Evolutionary conservation across 345 rosid species (phyloP), one percentile per base, ranked within the genome.

Genomic region (Microcos paniculata): DNA sequence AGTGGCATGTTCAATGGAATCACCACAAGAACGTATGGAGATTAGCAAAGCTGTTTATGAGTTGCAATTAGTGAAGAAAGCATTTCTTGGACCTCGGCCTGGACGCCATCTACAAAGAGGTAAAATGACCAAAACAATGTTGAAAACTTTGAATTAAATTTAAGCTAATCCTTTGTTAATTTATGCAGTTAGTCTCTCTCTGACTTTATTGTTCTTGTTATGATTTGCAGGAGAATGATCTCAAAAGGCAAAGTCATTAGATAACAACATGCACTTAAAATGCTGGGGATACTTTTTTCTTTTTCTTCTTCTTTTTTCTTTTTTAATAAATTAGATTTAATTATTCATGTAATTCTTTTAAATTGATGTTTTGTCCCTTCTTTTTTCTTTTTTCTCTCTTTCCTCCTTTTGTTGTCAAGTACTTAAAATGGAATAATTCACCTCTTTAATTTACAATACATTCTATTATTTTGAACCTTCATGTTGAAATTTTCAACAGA

Each of bases 1-100:
- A 24, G 48, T 75, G 23, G 76, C 76, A 4, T 80, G 82, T 33
- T 80, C 82, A 5, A 52, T 11, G 11, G 76, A 57, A 18, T 38
- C 30, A 8, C 53, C 76, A 4, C 58, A 65, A 38, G 73, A 51
- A 16, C 58, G 73, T 12, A 70, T 70, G 73, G 48, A 9, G 23
- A 51, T 48, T 23, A 68, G n/a, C 7, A 52, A 45, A 28, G 72
- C 28, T 43, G 55, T 68, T 9, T 24, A 2, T 15, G 56, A 68
- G 72, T 16, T 68, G 35, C 31, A 49, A 8, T 19, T 8, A 9
- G 57, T 52, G 10, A 52, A 52, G 19, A 52, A 52, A 52, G 23
- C 57, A 8, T 21, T 52, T 52, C 9, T n/a, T 52, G 57, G 24
- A 52, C 56, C 56, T 52, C 56, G 1, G 10, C 18, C 23, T 3